These are phyloP conservation scores for Raffaelea ambrosiae DNA, from an alignment of 2,329 filamentous ascomycete species.

Conservation along the genomic window DNA sequence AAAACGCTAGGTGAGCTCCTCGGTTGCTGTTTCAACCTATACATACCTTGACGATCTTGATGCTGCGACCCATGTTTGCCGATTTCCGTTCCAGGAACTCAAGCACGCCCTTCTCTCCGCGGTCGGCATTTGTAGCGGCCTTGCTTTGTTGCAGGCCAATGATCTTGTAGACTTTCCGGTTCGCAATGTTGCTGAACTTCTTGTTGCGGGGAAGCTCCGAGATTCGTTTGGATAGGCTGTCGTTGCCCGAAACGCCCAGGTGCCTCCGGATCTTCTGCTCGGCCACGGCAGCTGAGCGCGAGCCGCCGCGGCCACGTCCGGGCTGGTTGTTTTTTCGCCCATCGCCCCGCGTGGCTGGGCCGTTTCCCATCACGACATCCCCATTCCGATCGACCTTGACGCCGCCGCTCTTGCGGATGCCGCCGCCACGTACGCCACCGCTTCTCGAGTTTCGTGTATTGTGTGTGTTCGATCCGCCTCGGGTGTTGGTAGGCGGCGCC, in stretches of 20 bases:
- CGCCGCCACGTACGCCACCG: constrained; percentile 17
- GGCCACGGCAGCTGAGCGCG: neutral
- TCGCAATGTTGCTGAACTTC: constrained; percentile 16
- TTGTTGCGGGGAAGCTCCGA: constrained; percentile 13
- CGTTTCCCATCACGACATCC: constrained; percentile 48
- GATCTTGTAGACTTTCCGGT: constrained; percentile 37
- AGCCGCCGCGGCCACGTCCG: constrained; percentile 5
- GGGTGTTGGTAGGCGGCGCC: neutral
- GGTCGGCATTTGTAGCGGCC: constrained; percentile 56
- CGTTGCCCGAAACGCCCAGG: constrained; percentile 20
- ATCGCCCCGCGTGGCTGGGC: constrained; percentile 7
- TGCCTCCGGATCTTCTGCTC: constrained; percentile 17
- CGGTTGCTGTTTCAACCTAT: constrained; percentile 13
- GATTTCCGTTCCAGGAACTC: constrained; percentile 66
- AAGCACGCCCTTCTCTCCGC: constrained; percentile 56
- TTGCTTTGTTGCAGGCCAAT: constrained; percentile 61
- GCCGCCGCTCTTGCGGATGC: constrained; percentile 42
- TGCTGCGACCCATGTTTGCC: constrained; percentile 42
- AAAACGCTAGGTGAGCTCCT: constrained; percentile 2
- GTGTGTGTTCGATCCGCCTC: neutral
- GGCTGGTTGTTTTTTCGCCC: constrained; percentile 5
- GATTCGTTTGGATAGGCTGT: constrained; percentile 16
- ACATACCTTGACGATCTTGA: constrained; percentile 75
- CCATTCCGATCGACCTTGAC: constrained; percentile 44
- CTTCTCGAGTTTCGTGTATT: neutral